A percentile compares a stretch with the other conserved stretches of the same genome.
phyloP scores from a whole-genome alignment of 1,284 basidiomycete species.

The Peniophora sp. region DNA sequence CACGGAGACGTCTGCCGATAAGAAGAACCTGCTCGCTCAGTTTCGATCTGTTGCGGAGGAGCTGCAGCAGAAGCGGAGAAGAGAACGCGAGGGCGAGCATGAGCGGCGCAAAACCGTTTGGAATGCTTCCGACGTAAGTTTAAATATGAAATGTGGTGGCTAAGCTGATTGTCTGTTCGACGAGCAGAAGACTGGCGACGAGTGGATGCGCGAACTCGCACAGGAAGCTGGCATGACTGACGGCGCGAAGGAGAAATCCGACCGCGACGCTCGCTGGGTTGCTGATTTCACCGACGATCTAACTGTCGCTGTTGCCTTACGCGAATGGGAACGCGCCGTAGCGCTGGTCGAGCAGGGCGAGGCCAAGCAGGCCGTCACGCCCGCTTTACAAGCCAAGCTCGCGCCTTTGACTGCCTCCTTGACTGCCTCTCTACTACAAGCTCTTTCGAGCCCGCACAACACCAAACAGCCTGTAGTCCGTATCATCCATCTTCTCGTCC shows the following conservation, averaged over 20 bases:
- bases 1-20: conserved; percentile 76
- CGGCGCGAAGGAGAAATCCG: conserved; percentile 60
- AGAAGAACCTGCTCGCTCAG: conserved; percentile 78
- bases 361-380: conserved; percentile 49
- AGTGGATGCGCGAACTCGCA: conserved; percentile 65
- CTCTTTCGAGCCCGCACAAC: conserved; percentile 69
- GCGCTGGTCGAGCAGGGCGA: conserved; percentile 79
- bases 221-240: conserved; percentile 46
- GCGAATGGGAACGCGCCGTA: conserved; percentile 86
- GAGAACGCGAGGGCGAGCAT: conserved; percentile 88
- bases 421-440: conserved; percentile 63
- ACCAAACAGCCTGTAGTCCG: conserved; percentile 72
- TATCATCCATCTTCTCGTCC: conserved; percentile 67
- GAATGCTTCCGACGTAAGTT: conserved; percentile 50
- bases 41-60: conserved; percentile 93
- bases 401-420: conserved; percentile 65
- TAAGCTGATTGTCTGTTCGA: conserved; percentile 4
- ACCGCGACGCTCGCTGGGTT: conserved; percentile 78
- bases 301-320: conserved; percentile 84
- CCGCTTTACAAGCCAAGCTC: conserved; percentile 51
- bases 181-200: conserved; percentile 41
- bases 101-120: conserved; percentile 80
- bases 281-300: conserved; percentile 89
- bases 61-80: conserved; percentile 77
- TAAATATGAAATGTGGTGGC: too few relatives aligned